Evolutionary conservation across 202 grass and related monocot species (phyloP), one percentile per base, ranked within the genome.

Genomic region (Setaria italica): DNA sequence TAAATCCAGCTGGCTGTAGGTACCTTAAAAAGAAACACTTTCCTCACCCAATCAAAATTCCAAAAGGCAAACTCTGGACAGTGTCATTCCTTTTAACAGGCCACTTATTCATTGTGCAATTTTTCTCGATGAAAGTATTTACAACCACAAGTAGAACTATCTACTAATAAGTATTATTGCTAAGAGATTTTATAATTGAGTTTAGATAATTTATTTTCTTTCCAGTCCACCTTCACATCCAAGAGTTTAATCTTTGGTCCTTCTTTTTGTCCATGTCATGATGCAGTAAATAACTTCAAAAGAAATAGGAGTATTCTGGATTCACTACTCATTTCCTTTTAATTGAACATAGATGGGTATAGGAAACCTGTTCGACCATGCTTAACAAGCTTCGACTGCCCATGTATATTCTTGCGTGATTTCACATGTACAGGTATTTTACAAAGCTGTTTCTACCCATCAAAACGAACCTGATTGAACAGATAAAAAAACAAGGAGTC

Each of bases 181-280:
- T 2, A 30, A 74, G 21, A 43, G 42, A 80, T 47, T 29, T 16
- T 39, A 81, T 5, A 56, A 54, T 64, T 6, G 47, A 81, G 70
- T 30, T 32, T 17, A 80, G 17, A 84, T 49, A 67, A 29, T 75
- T 86, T 67, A 46, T 11, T 76, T 81, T 82, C 13, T 70, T 70
- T 53, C 37, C 3, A 77, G 57, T 87, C 63, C 15, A 90, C 21
- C 9, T 84, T 69, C 37, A 79, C n/a, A 76, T 33, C 33, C 50
- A 74, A 86, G 49, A 82, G 39, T 59, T 75, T 39, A 46, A 63
- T 71, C 33, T 25, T 25, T 34, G 1, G 9, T 25, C 60, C 60
- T 30, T 37, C 0, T 41, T 8, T 47, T 12, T 57, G 50, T 5
- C 48, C 33, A 10, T 74, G 4, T 5, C 50, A 72, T 82, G 20